Evolutionary conservation across 306 rosid genomes (phyloP), one percentile per base, ranked within the genome.

Genomic region (Citrullus mucosospermus): DNA sequence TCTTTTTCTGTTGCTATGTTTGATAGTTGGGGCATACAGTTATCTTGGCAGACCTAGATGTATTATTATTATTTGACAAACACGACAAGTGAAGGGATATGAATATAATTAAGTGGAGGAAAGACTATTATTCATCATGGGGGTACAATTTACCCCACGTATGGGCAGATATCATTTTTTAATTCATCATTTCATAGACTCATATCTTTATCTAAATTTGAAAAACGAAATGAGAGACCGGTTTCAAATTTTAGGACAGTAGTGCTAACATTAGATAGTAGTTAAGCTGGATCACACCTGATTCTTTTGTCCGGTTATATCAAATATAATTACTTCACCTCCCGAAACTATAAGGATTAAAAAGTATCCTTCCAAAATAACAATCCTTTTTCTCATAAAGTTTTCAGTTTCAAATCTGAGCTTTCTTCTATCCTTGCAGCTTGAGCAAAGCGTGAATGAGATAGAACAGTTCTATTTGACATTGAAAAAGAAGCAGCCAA

Each of bases 401-500:
- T 36, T 43, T 9, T 66, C 18, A 14, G 77, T 50, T 76, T 25
- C 39, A 58, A 76, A 56, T 20, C 56, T 66, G 77, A 50, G 48
- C 48, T 38, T 7, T 51, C 30, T 72, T 48, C 32, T 78, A 46
- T 80, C 32, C 65, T 82, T 83, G 82, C 88, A 92, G 97, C 90
- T 92, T 62, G 94, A 92, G 88, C 86, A 88, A 77, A 88, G 80
- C 79, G 87, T 88, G 75, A 83, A 83, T 77, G 93, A 89, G 79
- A 73, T 94, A 78, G 93, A 88, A 39, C 83, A 74, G 13, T 89
- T 90, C 85, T 88, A 80, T 85, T 81, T 71, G 15, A 79, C 44
- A 9, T 22, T 20, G 18, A 87, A 82, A 78, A 86, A 82, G 66
- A 90, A 86, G 84, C 88, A 85, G 79, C 78, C 80, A 14, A 85